Base-by-base conservation (phyloP, 208 protist species). In the Trypanosoma cruzi region DNA sequence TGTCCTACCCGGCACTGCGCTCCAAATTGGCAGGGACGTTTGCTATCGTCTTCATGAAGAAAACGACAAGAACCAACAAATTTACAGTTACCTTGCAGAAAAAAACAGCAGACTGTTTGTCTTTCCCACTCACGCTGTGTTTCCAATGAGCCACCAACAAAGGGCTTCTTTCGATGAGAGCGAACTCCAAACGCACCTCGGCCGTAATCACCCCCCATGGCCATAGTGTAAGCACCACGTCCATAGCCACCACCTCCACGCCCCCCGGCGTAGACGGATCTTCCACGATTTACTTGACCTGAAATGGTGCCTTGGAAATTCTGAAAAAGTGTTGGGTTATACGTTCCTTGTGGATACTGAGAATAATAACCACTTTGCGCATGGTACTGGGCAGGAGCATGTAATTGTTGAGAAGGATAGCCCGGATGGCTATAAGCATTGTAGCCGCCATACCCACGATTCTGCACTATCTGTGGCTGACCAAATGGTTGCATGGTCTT, bases 81-180 rank as follows among this genome's bases (percentile, higher is more conserved):
- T 72, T 89, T 90, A 75, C 90, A 95, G 53, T 77, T 84, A 34
- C 87, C 87, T 71, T 95, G 87, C 16, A 82, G 72, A 68, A 84
- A 82, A 77, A 95, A 95, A 68, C 90, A 95, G 80, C 90, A 95
- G 42, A 78, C 75, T 26, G 85, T 92, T 57, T 89, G 75, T 52
- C 78, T 69, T 65, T 92, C 86, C 77, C 80, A 95, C 66, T 88
- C 80, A 14, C 81, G 75, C 67, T 93, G 85, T 10, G 84, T 85
- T 77, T 95, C 86, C 54, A 95, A 80, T 20, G 81, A 83, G 40
- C 89, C 89, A 18, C 89, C 89, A 57, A 94, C 89, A 68, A 94
- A 94, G 3, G 83, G 89, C 71, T 86, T 87, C 73, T 85, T 88
- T 56, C 77, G 75, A 37, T 72, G 74, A 20, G 68, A 64, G 52